Percentiles rank a stretch among this genome's conserved stretches.
Conservation (phyloP, 345 rosid genomes). For the Geranium rotundifolium region DNA sequence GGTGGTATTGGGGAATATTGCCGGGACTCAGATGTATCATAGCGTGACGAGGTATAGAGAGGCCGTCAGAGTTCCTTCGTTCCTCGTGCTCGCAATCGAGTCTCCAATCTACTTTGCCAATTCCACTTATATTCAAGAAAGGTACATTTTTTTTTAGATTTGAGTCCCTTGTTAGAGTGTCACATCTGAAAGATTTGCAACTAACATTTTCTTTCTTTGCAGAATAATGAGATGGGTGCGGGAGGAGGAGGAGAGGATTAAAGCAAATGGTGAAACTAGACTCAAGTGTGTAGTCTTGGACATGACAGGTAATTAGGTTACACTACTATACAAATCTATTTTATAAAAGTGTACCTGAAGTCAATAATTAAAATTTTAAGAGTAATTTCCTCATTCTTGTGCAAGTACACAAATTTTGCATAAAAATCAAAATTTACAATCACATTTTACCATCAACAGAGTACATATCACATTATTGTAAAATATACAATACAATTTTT, state of each 20-base stretch:
- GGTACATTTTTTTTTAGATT: slow-evolving; percentile 27
- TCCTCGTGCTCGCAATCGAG: slow-evolving; percentile 72
- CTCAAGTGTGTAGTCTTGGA: slow-evolving; percentile 73
- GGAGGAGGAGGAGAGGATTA: slow-evolving; percentile 74
- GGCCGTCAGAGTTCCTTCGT: slow-evolving; percentile 61
- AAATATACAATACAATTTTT: no score
- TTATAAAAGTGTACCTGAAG: no score
- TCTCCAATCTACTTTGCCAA: slow-evolving; percentile 89
- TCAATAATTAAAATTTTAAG: no score
- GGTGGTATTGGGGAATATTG: slow-evolving; percentile 58
- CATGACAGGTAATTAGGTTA: slow-evolving; percentile 51
- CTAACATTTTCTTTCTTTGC: slow-evolving; percentile 1
- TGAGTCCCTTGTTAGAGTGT: not conserved
- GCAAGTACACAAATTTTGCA: no score
- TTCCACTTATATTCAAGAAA: slow-evolving; percentile 79
- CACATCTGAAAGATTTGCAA: no score
- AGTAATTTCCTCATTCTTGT: no score
- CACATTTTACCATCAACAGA: no score
- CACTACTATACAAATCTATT: not conserved
- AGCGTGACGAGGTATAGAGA: slow-evolving; percentile 55
- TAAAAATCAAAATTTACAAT: no score
- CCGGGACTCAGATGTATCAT: slow-evolving; percentile 68
- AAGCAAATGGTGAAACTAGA: slow-evolving; percentile 26
- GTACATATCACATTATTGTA: no score
- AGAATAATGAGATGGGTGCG: slow-evolving; percentile 80